Percentiles rank a stretch among this genome's conserved stretches.
These are phyloP conservation scores for Volutella citrinella DNA, from an alignment of 2,329 filamentous ascomycete species.

Conservation along the genomic window DNA sequence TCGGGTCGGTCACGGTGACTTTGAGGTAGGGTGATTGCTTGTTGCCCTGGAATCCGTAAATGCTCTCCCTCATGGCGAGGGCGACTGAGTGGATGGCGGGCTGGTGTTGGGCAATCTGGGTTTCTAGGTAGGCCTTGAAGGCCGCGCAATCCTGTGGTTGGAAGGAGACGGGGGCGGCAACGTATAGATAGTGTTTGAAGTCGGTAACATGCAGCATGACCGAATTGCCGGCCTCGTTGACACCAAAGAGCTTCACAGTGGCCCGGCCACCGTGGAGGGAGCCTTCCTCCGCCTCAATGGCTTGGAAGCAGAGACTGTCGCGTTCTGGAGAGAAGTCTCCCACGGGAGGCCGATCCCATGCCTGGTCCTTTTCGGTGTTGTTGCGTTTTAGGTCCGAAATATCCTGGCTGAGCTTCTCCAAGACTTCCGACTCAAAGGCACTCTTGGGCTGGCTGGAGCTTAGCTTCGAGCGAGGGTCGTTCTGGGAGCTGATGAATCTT, in stretches of 20 bases:
- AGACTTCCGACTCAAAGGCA: constrained; percentile 86
- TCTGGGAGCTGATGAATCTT: constrained; percentile 62
- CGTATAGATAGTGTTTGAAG: constrained; percentile 94
- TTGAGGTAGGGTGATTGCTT: constrained; percentile 89
- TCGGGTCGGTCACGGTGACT: constrained; percentile 88
- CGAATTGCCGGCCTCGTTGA: constrained; percentile 80
- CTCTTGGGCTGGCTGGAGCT: constrained; percentile 82
- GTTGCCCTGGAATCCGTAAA: constrained; percentile 94
- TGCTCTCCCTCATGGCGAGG: constrained; percentile 81
- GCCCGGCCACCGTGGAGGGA: constrained; percentile 71
- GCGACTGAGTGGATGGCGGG: constrained; percentile 76
- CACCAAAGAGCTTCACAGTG: constrained; percentile 88
- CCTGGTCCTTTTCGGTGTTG: constrained; percentile 90
- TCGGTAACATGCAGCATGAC: constrained; percentile 92
- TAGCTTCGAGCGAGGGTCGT: constrained; percentile 55
- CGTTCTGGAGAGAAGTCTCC: constrained; percentile 52
- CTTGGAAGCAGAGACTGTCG: constrained; percentile 82
- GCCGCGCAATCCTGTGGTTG: constrained; percentile 71
- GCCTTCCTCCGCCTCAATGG: constrained; percentile 93
- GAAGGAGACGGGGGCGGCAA: constrained; percentile 83
- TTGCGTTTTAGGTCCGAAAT: constrained; percentile 80
- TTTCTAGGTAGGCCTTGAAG: constrained; percentile 79
- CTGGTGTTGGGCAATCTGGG: constrained; percentile 69
- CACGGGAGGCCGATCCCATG: constrained; percentile 70
- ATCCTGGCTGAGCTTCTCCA: constrained; percentile 95